Evolutionary conservation across 371 early-diverging fungal genomes (phyloP), one percentile per base, ranked within the genome.

Genomic region (Mucor velutinosus): DNA sequence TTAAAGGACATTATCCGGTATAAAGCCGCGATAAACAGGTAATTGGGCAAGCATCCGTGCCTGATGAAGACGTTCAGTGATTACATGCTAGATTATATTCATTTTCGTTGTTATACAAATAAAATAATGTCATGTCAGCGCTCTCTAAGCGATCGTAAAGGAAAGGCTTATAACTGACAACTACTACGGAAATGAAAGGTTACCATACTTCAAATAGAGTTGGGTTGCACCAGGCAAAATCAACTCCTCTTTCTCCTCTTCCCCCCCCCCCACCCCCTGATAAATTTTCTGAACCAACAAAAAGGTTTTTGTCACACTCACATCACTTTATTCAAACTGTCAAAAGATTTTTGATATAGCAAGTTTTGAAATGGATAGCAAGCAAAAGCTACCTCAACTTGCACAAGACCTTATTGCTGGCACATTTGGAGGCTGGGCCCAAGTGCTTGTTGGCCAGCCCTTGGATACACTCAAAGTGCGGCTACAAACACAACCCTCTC

Each of bases 361-460:
- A 33, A n/a, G 5, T 47, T n/a, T 61, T 32, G 33, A 49, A 25
- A 62, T 17, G 7, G 23, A 51, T 2, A 56, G 15, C 32, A 57
- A 29, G 57, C 59, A 21, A 47, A 60, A 53, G 7, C 23, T 32
- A 57, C 61, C 29, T 87, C 89, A 84, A 49, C 75, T 86, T 62
- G 82, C 81, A 8, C 78, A 84, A 63, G 92, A 94, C 65, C 77
- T 93, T 58, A 77, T 90, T 45, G 92, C 93, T 49, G 95, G 95
- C 53, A 94, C 95, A 21, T 77, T 90, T 64, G 95, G 93, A 69
- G 95, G 95, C 49, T 92, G 92, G 90, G 92, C 93, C 10, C 94
- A 95, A 72, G 95, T 94, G 15, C 82, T 91, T 21, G 89, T 91
- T 47, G 88, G 93, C 27, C 92, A 92, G 55, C 92, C 93, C 14